Base-by-base conservation (phyloP, 495 filamentous ascomycete species). In the Penicillium waksmanii region DNA sequence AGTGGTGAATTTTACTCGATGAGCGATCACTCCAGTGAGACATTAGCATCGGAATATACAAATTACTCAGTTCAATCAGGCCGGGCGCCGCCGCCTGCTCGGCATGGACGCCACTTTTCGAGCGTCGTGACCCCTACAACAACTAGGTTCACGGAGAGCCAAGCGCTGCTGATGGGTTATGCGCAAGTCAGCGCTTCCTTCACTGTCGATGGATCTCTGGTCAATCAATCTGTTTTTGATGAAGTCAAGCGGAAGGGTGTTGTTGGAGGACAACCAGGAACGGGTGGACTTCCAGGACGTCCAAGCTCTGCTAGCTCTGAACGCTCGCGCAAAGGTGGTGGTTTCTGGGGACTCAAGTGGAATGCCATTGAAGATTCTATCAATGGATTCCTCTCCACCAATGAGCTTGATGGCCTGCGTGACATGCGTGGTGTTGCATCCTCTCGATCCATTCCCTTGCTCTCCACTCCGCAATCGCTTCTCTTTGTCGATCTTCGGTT, bases 121-220 rank as follows among this genome's bases (percentile, higher is more conserved):
- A 85, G 76, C 61, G 65, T 89, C 18, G 74, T 77, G 3, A 18
- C 56, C 21, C 65, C 76, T 7, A 74, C 71, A 47, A 73, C 67
- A 12, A 9, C 9, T 47, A 74, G 79, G 19, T 67, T 76, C 75
- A 61, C 60, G 60, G 60, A 87, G 77, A 66, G 84, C 48, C 92
- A 98, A 74, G 85, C 89, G 15, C 74, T 98, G 53, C 93, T 98
- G 86, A 98, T 98, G 95, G 95, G 93, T 10, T 98, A 96, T 76
- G 96, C 89, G 5, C 94, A 98, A 69, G 84, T 97, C n/a, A 87
- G 89, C 66, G 95, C 96, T 17, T 89, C 90, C 0, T 98, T 98
- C 62, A 92, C 87, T 0, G 74, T 98, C 7, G 95, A 98, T 70
- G 92, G 93, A 0, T 96, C 96, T 6, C 77, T 98, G 35, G 84